These are phyloP conservation scores for Gracilaria domingensis DNA, from an alignment of 23 red algal species.

Conservation along the genomic window DNA sequence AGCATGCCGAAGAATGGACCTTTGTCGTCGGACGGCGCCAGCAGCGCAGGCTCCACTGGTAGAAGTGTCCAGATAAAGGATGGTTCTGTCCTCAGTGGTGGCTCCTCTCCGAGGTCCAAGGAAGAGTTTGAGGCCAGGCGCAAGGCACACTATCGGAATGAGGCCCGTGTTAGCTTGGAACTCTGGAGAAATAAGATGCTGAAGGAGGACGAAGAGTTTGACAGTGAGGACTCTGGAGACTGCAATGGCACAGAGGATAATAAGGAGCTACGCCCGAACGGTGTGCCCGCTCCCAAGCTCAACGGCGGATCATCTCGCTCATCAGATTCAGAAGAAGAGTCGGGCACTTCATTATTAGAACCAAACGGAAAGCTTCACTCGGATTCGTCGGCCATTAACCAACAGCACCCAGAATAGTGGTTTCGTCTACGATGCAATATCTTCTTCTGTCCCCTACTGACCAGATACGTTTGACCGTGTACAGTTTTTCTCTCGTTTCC, in stretches of 20 bases:
- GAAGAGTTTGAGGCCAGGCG: conserved; percentile 56
- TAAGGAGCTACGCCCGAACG: background rate
- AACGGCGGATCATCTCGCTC: background rate
- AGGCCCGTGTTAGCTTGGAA: conserved; percentile 37
- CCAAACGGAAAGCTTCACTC: conserved; percentile 4
- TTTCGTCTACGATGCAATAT: background rate
- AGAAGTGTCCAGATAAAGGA: conserved; percentile 49
- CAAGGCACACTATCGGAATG: conserved; percentile 64
- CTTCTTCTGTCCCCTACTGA: background rate
- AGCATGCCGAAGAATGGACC: conserved; percentile 22
- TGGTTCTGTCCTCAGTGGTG: conserved; percentile 4
- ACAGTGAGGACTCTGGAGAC: conserved; percentile 23
- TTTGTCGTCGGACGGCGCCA: conserved; percentile 39
- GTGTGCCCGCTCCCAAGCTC: background rate
- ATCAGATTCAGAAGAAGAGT: background rate
- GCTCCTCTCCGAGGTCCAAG: conserved; percentile 35
- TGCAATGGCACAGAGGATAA: background rate
- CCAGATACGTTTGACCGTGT: background rate
- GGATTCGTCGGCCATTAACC: background rate
- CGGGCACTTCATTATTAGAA: background rate
- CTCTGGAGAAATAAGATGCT: conserved; percentile 1
- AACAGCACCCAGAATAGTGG: background rate
- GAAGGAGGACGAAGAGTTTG: conserved; percentile 23
- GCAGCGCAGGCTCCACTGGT: conserved; percentile 40
- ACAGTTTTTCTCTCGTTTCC: conserved; percentile 25